Evolutionary conservation across 2,329 filamentous ascomycete species (phyloP), one percentile per base, ranked within the genome.

Genomic region (Talaromyces islandicus): DNA sequence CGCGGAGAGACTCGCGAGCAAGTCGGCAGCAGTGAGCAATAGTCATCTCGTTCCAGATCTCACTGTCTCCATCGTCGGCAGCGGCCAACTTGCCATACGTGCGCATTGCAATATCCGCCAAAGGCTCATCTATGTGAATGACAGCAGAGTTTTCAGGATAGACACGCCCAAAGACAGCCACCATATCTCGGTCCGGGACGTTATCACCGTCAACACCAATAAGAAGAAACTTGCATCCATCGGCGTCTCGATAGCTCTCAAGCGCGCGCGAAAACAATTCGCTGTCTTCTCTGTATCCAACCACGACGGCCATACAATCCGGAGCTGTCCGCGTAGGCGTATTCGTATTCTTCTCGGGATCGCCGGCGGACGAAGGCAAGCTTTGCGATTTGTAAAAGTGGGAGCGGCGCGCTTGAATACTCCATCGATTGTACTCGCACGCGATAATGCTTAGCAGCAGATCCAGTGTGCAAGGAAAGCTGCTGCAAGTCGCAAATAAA

Each of bases 281-380:
- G 1, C 68, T 66, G 24, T 73, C 70, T 54, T 73, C 70, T 29
- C 70, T 67, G 61, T 71, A 73, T 25, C 70, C 70, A 17, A 72
- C 70, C 21, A 73, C 64, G 0, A 66, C 64, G 7, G 68, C 68
- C 59, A 72, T 67, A 19, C 68, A 70, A 17, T 62, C 35, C 11
- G 54, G 9, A 29, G 59, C 35, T 7, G 35, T 59, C 10, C 58
- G 60, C 32, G 64, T 67, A 21, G 67, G 63, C 7, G 63, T 56
- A 50, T 68, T 68, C 52, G 63, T 57, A 50, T 68, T 68, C 52
- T 63, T 60, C 24, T 59, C 41, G 21, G 62, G 55, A 35, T 60
- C 59, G 7, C 63, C 43, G 9, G 24, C 52, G 21, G 48, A 51
- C 29, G 41, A 38, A n/a, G 51, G 50, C 11, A 10, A 35, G 30